Base-by-base conservation (phyloP, 306 rosid genomes). In the Begonia peltatifolia region DNA sequence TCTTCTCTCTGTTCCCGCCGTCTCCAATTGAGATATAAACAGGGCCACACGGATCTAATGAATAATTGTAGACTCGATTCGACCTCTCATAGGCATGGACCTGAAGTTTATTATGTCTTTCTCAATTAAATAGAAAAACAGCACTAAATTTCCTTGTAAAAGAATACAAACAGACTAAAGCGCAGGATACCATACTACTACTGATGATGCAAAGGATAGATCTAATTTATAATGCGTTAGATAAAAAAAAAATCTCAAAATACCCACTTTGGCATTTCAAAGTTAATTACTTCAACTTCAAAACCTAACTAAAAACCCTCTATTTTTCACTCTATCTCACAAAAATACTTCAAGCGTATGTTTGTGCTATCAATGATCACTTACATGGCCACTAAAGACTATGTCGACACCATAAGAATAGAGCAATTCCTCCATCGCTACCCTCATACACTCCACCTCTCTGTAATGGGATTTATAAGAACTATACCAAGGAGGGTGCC, bases 401-500 rank as follows among this genome's bases (percentile, higher is more conserved):
- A 80, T 53, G 79, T 83, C 94, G 61, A 83, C 90, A 9, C 83
- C 76, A 49, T 83, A 59, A 5, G 79, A 68, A 80, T 83, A 87
- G 14, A 83, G 80, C 44, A 78, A 71, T 53, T 72, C 89, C 61
- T 83, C 96, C 79, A 87, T 53, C 52, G 60, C 80, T 63, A 80
- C 60, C 61, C 84, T 84, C 94, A 83, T 80, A 59, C 96, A 87
- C 63, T 87, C 96, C 9, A 74, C 94, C 66, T 87, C 94, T 74
- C 71, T 72, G 71, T 83, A 87, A 66, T 87, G 94, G 43, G 90
- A 82, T 64, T 50, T 25, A 56, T 78, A 83, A 46, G 90, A 54
- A 57, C 84, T 78, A 63, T 78, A 87, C 96, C 94, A 83, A 42
- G 94, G 90, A 58, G 94, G 87, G 64, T 87, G 96, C 96, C 96